phyloP scores from a whole-genome alignment of 129 eudicot genomes.

The Chrysanthemum lavandulifolium region DNA sequence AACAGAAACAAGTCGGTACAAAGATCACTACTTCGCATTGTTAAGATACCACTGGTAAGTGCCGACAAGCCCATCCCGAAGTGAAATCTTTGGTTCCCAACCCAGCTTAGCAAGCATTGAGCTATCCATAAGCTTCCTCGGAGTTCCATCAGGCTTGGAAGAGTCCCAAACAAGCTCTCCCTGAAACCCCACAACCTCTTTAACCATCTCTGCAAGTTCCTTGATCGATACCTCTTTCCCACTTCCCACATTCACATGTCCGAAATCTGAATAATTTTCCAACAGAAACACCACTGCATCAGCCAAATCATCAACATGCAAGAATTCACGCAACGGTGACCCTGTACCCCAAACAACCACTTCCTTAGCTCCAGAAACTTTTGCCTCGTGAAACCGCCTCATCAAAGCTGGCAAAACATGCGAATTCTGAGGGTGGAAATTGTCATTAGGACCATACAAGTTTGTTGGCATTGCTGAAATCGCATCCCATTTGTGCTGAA shows the following conservation, averaged over 20 bases:
- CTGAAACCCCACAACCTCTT: slow-evolving; percentile 85
- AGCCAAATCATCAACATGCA: slow-evolving; percentile 96
- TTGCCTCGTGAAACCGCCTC: slow-evolving; percentile 93
- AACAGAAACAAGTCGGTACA: too few species aligned
- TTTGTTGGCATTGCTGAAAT: slow-evolving; percentile 95
- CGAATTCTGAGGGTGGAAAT: slow-evolving; percentile 90
- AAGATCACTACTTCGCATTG: slow-evolving; percentile 42
- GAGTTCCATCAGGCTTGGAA: slow-evolving; percentile 94
- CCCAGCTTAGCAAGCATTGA: slow-evolving; percentile 67
- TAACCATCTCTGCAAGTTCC: slow-evolving; percentile 92
- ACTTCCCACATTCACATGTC: slow-evolving; percentile 94
- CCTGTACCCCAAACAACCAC: slow-evolving; percentile 99
- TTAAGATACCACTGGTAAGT: slow-evolving; percentile 91
- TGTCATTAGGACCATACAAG: slow-evolving; percentile 88
- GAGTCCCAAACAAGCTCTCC: slow-evolving; percentile 90
- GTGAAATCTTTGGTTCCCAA: slow-evolving; percentile 80
- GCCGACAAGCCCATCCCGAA: slow-evolving; percentile 80
- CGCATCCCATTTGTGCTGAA: slow-evolving; percentile 79
- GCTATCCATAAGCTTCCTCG: slow-evolving; percentile 98
- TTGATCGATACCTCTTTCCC: slow-evolving; percentile 91
- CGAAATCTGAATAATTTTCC: slow-evolving; percentile 84
- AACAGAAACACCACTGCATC: slow-evolving; percentile 72
- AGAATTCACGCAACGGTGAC: slow-evolving; percentile 76
- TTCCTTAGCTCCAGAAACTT: slow-evolving; percentile 51
- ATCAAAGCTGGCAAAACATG: slow-evolving; percentile 87